phyloP scores from a whole-genome alignment of 768 basidiomycete species.

The Leccinum boreale region DNA sequence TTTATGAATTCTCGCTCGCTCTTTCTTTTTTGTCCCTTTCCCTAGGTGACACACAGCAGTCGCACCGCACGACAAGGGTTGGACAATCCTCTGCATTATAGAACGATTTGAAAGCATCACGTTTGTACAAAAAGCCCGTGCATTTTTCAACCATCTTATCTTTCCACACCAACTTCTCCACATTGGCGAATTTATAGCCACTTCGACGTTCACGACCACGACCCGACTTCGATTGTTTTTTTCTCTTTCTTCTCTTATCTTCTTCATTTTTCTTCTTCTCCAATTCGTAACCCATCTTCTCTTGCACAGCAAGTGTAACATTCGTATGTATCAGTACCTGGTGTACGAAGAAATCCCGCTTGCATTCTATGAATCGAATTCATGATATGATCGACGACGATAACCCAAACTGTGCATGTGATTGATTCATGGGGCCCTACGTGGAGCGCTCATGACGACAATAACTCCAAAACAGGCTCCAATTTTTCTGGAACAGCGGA shows the following conservation, averaged over 20 bases:
- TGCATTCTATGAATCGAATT: conserved; percentile 19
- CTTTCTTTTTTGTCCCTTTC: not conserved
- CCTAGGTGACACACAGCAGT: conserved; percentile 1
- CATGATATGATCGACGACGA: conserved; percentile 3
- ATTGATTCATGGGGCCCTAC: conserved; percentile 1
- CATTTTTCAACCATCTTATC: conserved; percentile 8
- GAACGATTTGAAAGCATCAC: conserved; percentile 20
- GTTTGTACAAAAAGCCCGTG: conserved; percentile 19
- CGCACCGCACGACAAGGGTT: conserved; percentile 1
- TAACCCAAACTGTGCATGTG: conserved; percentile 3
- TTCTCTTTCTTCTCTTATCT: conserved; percentile 3
- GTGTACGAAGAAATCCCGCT: conserved; percentile 26
- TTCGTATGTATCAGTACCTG: conserved; percentile 34
- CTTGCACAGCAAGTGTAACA: conserved; percentile 8
- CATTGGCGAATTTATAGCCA: conserved; percentile 20
- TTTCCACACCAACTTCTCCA: conserved; percentile 1
- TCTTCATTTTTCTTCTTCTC: not conserved
- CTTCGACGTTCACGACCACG: conserved; percentile 24
- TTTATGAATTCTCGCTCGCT: conserved; percentile 1
- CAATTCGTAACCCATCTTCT: not conserved
- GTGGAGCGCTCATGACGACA: not conserved
- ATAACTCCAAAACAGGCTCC: not conserved
- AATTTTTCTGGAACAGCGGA: conserved; percentile 10
- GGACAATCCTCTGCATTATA: conserved; percentile 6
- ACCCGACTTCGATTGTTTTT: conserved; percentile 7